phyloP scores from a whole-genome alignment of 169 alveolate species.

The Plasmodium sp. region DNA sequence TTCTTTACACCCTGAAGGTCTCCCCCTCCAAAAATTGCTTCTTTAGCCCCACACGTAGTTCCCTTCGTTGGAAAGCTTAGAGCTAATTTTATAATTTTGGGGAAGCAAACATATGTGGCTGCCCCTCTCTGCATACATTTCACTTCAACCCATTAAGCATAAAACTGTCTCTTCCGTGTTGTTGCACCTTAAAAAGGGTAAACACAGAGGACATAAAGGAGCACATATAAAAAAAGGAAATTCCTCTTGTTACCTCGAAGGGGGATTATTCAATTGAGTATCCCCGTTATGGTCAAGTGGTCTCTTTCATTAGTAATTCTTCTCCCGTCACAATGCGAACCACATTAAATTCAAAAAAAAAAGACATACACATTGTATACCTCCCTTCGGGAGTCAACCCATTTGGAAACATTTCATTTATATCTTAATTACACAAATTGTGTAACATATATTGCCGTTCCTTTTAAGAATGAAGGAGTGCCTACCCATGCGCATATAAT shows the following conservation, averaged over 20 bases:
- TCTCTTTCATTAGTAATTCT: too few relatives aligned
- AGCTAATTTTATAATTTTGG: not conserved
- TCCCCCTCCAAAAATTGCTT: not conserved
- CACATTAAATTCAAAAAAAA: not conserved
- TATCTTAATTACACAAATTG: not conserved
- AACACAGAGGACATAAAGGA: not conserved
- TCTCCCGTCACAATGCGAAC: not conserved
- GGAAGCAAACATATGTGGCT: too few relatives aligned
- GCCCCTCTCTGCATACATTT: not conserved
- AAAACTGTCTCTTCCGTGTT: not conserved
- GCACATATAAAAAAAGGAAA: not conserved
- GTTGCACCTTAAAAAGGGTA: not conserved
- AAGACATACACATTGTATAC: not conserved
- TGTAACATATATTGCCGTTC: not conserved
- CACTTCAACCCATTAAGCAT: not conserved
- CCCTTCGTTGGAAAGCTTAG: not conserved
- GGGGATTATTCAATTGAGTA: too few relatives aligned
- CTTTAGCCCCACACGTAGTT: not conserved
- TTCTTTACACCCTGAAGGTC: not conserved
- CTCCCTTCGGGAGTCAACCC: not conserved
- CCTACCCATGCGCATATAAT: not conserved
- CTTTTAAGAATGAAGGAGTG: not conserved
- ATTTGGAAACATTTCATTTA: not conserved
- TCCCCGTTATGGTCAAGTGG: too few relatives aligned
- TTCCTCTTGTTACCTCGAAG: not conserved